Conservation (phyloP, 805 yeast genomes). For the Wickerhamiella allomyrinae region DNA sequence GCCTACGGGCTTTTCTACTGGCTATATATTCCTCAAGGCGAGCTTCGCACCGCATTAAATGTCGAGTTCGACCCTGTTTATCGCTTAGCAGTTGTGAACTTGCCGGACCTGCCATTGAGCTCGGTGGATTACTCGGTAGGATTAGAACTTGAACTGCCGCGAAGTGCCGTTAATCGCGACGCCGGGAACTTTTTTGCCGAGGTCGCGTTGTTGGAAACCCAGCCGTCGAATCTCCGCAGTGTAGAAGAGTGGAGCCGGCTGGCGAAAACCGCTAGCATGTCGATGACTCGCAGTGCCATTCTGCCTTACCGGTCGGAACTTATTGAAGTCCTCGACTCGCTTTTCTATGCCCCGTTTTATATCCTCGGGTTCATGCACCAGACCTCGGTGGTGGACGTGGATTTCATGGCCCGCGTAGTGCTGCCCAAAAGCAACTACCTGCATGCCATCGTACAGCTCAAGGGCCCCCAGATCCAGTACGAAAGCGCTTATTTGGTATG, state of each 20-base stretch:
- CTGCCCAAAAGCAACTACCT: not conserved
- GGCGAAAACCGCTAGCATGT: not conserved
- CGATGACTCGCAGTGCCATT: conserved; percentile 12
- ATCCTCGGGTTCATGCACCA: conserved; percentile 19
- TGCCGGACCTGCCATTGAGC: conserved; percentile 1
- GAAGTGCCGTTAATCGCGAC: conserved; percentile 19
- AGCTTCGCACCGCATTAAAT: not conserved
- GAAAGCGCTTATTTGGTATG: conserved; percentile 4
- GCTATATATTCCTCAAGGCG: conserved; percentile 11
- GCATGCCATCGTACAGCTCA: not conserved
- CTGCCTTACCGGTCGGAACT: conserved; percentile 21
- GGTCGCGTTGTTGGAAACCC: conserved; percentile 11
- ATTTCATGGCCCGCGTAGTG: conserved; percentile 12
- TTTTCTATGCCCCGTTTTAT: conserved; percentile 21
- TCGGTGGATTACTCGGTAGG: conserved; percentile 18
- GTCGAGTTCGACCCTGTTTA: not conserved
- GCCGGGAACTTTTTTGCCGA: conserved; percentile 24
- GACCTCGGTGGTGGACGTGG: conserved; percentile 15
- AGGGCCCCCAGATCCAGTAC: not conserved
- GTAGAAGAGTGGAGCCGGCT: not conserved
- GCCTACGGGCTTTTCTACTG: conserved; percentile 13
- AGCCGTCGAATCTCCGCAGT: not conserved
- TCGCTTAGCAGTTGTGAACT: not conserved
- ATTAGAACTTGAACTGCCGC: conserved; percentile 22
- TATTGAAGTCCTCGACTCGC: conserved; percentile 19